These are phyloP conservation scores for Salvia hispanica DNA, from an alignment of 257 asterid genomes.

Conservation along the genomic window DNA sequence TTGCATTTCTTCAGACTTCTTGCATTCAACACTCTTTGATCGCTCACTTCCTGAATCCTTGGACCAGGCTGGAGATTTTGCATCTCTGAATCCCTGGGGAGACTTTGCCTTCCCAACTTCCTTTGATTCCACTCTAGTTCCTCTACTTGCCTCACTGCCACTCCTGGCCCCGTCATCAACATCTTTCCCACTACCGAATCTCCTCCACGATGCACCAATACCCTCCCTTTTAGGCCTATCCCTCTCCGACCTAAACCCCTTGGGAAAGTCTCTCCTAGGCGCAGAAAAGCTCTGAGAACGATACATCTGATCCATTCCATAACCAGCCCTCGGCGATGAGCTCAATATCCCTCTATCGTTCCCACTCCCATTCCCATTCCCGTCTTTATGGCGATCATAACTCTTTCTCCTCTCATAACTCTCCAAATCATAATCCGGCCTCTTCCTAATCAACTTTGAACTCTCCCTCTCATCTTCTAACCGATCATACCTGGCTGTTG, in stretches of 20 bases:
- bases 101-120: constrained; percentile 67
- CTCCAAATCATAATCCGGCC: constrained; percentile 69
- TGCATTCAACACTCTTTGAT: constrained; percentile 76
- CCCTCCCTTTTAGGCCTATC: constrained; percentile 87
- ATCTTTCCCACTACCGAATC: constrained; percentile 73
- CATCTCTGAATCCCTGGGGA: constrained; percentile 59
- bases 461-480: constrained; percentile 79
- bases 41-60: constrained; percentile 95
- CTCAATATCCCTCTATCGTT: constrained; percentile 67
- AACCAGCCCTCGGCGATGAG: constrained; percentile 71
- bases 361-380: constrained; percentile 37
- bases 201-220: constrained; percentile 84
- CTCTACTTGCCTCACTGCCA: constrained; percentile 60
- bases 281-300: constrained; percentile 88
- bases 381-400: constrained; percentile 68
- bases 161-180: constrained; percentile 67
- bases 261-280: constrained; percentile 84
- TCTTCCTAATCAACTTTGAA: constrained; percentile 64
- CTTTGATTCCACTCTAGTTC: constrained; percentile 54
- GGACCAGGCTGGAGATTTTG: constrained; percentile 87
- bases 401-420: constrained; percentile 72
- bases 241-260: constrained; percentile 95
- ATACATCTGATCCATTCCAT: constrained; percentile 67
- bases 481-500: constrained; percentile 73
- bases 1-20: constrained; percentile 63